A percentile compares a stretch with the other conserved stretches of the same genome.
These are phyloP conservation scores for Rosa chinensis DNA, from an alignment of 306 rosid genomes.

Conservation along the genomic window DNA sequence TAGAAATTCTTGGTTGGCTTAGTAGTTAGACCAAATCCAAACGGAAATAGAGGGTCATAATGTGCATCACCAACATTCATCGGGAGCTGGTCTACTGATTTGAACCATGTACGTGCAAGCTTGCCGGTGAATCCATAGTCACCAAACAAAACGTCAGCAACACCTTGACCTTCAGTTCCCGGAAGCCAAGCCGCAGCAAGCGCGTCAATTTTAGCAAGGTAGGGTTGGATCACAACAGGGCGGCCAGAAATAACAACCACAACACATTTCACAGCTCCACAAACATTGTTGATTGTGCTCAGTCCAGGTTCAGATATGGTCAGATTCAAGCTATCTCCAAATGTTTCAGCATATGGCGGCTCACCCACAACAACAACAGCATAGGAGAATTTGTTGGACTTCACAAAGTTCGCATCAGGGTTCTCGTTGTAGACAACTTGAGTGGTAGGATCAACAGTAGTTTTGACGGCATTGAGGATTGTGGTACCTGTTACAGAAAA, in stretches of 20 bases:
- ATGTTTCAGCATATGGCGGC: constrained; percentile 77
- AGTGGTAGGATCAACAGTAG: constrained; percentile 61
- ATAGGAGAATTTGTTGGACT: constrained; percentile 58
- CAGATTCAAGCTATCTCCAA: constrained; percentile 72
- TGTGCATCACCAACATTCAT: constrained; percentile 77
- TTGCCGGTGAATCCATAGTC: constrained; percentile 78
- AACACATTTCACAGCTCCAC: constrained; percentile 57
- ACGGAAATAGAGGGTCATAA: constrained; percentile 75
- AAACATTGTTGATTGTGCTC: constrained; percentile 65
- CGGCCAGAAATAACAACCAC: constrained; percentile 82
- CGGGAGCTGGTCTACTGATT: constrained; percentile 73
- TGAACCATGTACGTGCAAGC: constrained; percentile 85
- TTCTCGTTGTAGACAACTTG: constrained; percentile 71
- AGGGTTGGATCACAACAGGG: constrained; percentile 79
- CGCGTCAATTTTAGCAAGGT: constrained; percentile 60
- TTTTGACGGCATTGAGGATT: constrained; percentile 70
- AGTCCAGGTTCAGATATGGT: constrained; percentile 74
- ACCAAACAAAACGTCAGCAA: constrained; percentile 66
- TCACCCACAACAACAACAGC: constrained; percentile 92
- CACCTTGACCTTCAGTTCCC: constrained; percentile 95
- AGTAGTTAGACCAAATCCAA: constrained; percentile 77
- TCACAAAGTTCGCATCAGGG: constrained; percentile 58
- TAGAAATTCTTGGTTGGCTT: constrained; percentile 35
- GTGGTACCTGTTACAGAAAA: constrained; percentile 61
- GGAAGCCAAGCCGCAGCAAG: constrained; percentile 99